phyloP scores from a whole-genome alignment of 352 stramenopile genomes.

The Blastocystis sp. region DNA sequence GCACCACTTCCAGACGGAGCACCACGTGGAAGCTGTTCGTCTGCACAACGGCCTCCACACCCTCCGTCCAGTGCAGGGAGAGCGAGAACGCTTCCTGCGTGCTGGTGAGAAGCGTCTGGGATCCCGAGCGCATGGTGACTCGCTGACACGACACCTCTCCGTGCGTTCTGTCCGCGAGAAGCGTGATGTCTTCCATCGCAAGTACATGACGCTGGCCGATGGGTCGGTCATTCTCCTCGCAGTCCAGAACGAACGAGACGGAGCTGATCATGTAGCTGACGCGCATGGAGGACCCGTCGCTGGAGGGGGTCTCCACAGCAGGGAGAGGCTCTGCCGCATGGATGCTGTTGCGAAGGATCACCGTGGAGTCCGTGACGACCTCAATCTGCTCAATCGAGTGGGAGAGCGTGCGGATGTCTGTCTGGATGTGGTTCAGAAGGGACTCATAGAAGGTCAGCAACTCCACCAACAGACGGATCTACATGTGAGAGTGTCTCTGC shows the following conservation, averaged over 20 bases:
- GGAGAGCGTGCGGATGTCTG: neutral
- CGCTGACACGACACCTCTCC: neutral
- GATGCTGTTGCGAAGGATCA: neutral
- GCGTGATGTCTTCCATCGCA: neutral
- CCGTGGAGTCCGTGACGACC: neutral
- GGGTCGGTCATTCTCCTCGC: neutral
- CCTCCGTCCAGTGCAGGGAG: neutral
- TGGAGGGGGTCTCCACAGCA: neutral
- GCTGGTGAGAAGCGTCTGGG: neutral
- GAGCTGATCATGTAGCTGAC: neutral
- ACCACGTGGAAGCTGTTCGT: neutral
- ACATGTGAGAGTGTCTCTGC: too few relatives aligned
- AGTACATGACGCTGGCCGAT: neutral
- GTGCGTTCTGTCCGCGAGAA: neutral
- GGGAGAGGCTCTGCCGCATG: too few relatives aligned
- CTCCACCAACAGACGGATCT: too few relatives aligned
- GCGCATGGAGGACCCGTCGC: neutral
- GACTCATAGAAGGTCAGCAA: neutral
- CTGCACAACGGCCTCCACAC: neutral
- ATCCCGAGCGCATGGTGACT: neutral
- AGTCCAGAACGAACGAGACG: neutral
- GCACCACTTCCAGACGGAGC: neutral
- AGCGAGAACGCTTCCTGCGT: neutral
- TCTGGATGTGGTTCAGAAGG: neutral
- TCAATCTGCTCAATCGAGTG: conserved; percentile 21